Evolutionary conservation across 768 basidiomycete species (phyloP).

Genomic region (Infundibulicybe gibba): DNA sequence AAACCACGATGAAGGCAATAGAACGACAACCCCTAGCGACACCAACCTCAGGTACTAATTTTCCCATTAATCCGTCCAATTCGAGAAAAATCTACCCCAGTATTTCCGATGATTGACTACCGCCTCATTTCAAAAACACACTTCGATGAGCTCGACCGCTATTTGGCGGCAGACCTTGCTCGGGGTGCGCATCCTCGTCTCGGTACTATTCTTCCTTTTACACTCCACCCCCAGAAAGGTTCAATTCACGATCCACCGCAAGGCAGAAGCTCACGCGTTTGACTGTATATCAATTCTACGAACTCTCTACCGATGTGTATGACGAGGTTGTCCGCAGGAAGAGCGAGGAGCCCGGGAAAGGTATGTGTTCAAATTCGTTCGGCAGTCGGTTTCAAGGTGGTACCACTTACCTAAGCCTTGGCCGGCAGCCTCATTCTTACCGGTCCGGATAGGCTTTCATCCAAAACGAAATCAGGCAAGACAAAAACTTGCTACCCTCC

Average conservation of each 20-base stretch:
- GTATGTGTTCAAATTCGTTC: conserved; percentile 42
- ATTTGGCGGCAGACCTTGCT: too few relatives aligned
- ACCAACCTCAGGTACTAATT: conserved; percentile 87
- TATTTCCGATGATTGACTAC: conserved; percentile 56
- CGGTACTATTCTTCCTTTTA: too few relatives aligned
- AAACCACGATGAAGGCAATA: conserved; percentile 40
- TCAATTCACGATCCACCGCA: too few relatives aligned
- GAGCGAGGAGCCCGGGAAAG: conserved; percentile 73
- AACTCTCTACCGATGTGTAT: conserved; percentile 96
- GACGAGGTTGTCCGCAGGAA: conserved; percentile 89
- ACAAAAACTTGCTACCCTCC: conserved; percentile 92
- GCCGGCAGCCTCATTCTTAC: conserved; percentile 77
- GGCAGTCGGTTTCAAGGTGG: not conserved
- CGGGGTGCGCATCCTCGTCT: too few relatives aligned
- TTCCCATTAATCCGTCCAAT: conserved; percentile 71
- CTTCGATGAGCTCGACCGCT: too few relatives aligned
- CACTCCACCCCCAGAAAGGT: too few relatives aligned
- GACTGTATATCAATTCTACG: too few relatives aligned
- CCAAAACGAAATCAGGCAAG: too few relatives aligned
- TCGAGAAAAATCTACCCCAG: conserved; percentile 49
- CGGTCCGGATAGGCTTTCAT: conserved; percentile 91
- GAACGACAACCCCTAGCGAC: conserved; percentile 76
- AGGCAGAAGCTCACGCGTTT: too few relatives aligned
- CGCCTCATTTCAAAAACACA: conserved; percentile 56
- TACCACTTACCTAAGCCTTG: conserved; percentile 13